These are phyloP conservation scores for Didymella pinodella DNA, from an alignment of 2,329 filamentous ascomycete species.

Conservation along the genomic window DNA sequence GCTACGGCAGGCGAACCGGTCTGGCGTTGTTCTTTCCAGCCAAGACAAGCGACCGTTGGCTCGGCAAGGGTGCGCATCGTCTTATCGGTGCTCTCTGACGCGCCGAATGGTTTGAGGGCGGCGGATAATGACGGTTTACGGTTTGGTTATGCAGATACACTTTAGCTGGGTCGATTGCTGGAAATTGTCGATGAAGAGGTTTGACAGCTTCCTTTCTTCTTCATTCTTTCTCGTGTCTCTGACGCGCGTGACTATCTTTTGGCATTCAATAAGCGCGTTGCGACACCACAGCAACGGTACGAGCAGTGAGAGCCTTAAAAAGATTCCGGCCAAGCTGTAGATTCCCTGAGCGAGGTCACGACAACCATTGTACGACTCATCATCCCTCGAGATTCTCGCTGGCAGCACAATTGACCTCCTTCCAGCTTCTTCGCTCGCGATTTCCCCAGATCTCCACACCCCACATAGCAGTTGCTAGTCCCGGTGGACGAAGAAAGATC, in stretches of 20 bases:
- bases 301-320: constrained; percentile 10
- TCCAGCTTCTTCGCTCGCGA: constrained; percentile 10
- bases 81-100: constrained; percentile 19
- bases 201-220: constrained; percentile 6
- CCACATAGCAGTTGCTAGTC: constrained; percentile 13
- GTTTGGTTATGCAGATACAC: constrained; percentile 16
- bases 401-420: constrained; percentile 11
- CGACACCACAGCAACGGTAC: constrained; percentile 5
- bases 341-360: constrained; percentile 7
- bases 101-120: constrained; percentile 16
- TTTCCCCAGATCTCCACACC: constrained; percentile 14
- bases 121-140: constrained; percentile 23
- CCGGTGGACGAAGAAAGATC: constrained; percentile 12
- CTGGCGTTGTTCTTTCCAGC: constrained; percentile 1
- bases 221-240: constrained; percentile 13
- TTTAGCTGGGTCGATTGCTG: constrained; percentile 20
- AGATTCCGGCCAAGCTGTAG: constrained; percentile 1
- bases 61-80: constrained; percentile 17
- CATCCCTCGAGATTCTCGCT: neutral
- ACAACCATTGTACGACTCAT: constrained; percentile 4
- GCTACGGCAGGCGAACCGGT: constrained; percentile 17
- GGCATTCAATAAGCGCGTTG: constrained; percentile 1
- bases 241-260: constrained; percentile 2
- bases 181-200: constrained; percentile 9
- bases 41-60: constrained; percentile 16